phyloP scores from a whole-genome alignment of 345 rosid species.

The Viola odorata region DNA sequence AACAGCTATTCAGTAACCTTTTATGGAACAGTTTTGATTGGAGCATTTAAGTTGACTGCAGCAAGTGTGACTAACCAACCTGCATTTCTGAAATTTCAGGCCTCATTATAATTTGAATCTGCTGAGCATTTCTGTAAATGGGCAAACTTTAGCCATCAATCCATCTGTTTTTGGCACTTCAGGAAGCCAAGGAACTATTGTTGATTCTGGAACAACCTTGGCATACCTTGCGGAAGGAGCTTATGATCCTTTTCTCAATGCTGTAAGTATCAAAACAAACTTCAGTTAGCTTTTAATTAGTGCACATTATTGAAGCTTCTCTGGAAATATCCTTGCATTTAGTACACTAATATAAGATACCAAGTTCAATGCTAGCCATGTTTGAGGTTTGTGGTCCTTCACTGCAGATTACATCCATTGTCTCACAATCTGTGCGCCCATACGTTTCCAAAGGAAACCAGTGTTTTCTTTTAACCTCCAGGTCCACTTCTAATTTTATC shows the following conservation, averaged over 20 bases:
- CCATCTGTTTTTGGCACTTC: conserved; percentile 70
- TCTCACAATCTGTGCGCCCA: conserved; percentile 52
- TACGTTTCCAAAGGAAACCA: conserved; percentile 52
- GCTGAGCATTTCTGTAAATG: conserved; percentile 73
- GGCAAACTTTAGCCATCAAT: conserved; percentile 58
- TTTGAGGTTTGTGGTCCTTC: conserved; percentile 3
- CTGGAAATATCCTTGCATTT: not conserved
- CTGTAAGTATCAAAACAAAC: conserved; percentile 46
- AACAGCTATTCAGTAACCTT: no score
- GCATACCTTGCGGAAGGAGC: conserved; percentile 87
- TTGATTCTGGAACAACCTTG: conserved; percentile 95
- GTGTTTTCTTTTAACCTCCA: conserved; percentile 59
- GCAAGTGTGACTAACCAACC: conserved; percentile 11
- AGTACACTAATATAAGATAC: not conserved
- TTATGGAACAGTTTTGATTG: no score
- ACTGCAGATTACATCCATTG: conserved; percentile 56
- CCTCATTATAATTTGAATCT: conserved; percentile 94
- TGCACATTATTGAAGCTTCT: not conserved
- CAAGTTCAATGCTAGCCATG: not conserved
- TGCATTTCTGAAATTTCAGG: conserved; percentile 43
- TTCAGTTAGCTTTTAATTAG: no score
- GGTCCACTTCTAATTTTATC: conserved; percentile 38
- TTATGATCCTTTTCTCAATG: conserved; percentile 55
- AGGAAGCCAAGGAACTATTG: conserved; percentile 69
- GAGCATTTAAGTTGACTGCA: not conserved